Conservation (phyloP, 257 asterid species). For the Mentha longifolia region DNA sequence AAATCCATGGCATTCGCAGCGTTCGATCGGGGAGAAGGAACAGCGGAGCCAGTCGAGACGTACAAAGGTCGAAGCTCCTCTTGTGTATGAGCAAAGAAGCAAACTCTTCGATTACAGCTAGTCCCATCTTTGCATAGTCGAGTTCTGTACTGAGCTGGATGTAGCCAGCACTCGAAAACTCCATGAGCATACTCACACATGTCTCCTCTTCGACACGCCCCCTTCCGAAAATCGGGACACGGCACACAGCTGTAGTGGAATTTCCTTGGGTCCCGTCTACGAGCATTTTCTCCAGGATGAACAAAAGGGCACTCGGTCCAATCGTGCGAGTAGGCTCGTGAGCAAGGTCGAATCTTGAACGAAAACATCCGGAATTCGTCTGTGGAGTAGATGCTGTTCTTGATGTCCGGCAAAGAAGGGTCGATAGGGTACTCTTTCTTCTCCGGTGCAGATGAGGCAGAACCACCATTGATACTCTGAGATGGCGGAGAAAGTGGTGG, state of each 20-base stretch:
- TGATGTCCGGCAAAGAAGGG: constrained; percentile 86
- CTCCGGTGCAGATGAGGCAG: constrained; percentile 42
- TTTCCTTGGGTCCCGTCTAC: constrained; percentile 83
- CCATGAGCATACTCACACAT: constrained; percentile 92
- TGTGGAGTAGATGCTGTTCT: constrained; percentile 74
- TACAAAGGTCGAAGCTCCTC: constrained; percentile 85
- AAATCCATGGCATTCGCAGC: constrained; percentile 60
- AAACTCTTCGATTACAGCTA: constrained; percentile 71
- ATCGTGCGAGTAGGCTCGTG: constrained; percentile 90
- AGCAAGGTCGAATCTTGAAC: constrained; percentile 83
- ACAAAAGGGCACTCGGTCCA: constrained; percentile 98
- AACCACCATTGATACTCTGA: constrained; percentile 39
- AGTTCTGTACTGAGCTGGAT: constrained; percentile 84
- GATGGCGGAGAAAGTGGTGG: constrained; percentile 56
- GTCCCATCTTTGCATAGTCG: constrained; percentile 86
- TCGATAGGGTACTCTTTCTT: constrained; percentile 81
- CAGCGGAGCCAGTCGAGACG: constrained; percentile 79
- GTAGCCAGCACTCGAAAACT: constrained; percentile 92
- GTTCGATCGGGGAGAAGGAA: constrained; percentile 68
- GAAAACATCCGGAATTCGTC: constrained; percentile 90
- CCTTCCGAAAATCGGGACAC: constrained; percentile 86
- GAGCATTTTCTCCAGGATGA: constrained; percentile 92
- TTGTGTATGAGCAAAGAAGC: constrained; percentile 82
- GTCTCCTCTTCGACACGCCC: constrained; percentile 82
- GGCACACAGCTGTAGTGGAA: constrained; percentile 84